These are phyloP conservation scores for Cyberlindnera galapagoensis DNA, from an alignment of 805 yeast species.

Conservation along the genomic window DNA sequence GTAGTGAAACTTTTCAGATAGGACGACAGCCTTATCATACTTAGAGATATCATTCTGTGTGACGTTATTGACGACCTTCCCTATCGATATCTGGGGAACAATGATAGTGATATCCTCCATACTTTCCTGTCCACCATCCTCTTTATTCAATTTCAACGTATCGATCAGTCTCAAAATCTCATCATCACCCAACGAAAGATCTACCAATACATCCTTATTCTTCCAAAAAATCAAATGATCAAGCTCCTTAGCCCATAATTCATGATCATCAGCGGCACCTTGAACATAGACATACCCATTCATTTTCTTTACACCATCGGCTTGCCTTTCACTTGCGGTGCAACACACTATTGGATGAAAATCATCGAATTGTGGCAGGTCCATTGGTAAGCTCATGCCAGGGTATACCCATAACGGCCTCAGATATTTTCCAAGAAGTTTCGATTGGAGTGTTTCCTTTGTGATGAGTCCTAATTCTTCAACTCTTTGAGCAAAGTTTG, in stretches of 20 bases:
- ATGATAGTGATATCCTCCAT: conserved; percentile 12
- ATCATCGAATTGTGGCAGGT: conserved; percentile 22
- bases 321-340: conserved; percentile 56
- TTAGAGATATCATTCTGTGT: conserved; percentile 1
- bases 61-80: conserved; percentile 12
- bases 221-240: conserved; percentile 55
- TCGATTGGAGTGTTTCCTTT: conserved; percentile 24
- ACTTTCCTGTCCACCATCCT: background rate
- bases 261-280: conserved; percentile 95
- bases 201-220: conserved; percentile 25
- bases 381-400: conserved; percentile 32
- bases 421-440: conserved; percentile 41
- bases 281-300: conserved; percentile 63
- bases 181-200: conserved; percentile 24
- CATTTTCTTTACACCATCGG: conserved; percentile 47
- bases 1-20: conserved; percentile 7
- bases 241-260: conserved; percentile 64
- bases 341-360: conserved; percentile 44
- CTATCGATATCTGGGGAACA: conserved; percentile 21
- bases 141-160: background rate
- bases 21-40: conserved; percentile 6
- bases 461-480: conserved; percentile 33
- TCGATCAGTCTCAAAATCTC: conserved; percentile 20
- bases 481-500: conserved; percentile 41
- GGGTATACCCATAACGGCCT: conserved; percentile 72